Evolutionary conservation across 164 flowering plant species (phyloP).

Genomic region (Pachysandra terminalis): DNA sequence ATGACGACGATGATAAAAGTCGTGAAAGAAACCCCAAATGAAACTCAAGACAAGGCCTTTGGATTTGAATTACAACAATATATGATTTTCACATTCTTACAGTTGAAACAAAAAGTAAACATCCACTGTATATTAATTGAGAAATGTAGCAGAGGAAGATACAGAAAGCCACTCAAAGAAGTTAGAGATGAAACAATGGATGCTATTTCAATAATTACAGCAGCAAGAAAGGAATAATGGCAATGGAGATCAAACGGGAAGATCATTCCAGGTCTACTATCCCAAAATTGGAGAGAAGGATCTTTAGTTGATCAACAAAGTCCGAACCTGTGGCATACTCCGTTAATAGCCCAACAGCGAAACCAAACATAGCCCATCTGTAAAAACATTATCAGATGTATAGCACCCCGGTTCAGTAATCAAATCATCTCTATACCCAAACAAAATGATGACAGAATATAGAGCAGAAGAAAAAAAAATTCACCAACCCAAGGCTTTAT

Average conservation of each 20-base stretch:
- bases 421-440: background rate
- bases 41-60: background rate
- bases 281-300: constrained; percentile 94
- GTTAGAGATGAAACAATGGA: constrained; percentile 13
- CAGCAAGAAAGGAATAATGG: constrained; percentile 6
- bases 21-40: background rate
- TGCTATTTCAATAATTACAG: constrained; percentile 23
- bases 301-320: constrained; percentile 91
- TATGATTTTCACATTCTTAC: constrained; percentile 3
- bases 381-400: constrained; percentile 13
- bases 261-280: constrained; percentile 80
- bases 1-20: no score
- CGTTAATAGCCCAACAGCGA: constrained; percentile 93
- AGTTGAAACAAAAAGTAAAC: background rate
- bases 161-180: constrained; percentile 13
- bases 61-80: background rate
- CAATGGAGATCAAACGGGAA: constrained; percentile 8
- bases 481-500: no score
- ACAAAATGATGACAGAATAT: background rate
- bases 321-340: constrained; percentile 96
- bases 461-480: background rate
- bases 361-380: constrained; percentile 99
- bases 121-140: constrained; percentile 1
- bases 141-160: background rate
- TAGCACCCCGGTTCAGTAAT: background rate